Base-by-base conservation (phyloP, 371 early-diverging fungal genomes). In the Smittium culicis region DNA sequence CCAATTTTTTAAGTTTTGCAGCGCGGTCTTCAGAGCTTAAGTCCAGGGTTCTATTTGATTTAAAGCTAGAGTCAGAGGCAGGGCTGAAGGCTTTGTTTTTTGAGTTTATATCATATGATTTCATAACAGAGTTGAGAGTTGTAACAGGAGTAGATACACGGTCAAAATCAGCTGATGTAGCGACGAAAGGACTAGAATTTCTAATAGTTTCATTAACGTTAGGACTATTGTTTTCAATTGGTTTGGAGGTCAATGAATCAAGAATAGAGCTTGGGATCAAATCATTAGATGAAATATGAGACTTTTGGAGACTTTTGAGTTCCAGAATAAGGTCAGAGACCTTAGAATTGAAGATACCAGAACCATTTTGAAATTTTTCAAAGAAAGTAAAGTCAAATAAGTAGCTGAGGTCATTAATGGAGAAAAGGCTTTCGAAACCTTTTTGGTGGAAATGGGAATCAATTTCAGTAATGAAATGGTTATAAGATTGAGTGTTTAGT, bases 21-120 rank as follows among this genome's bases (percentile, higher is more conserved):
- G 71, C 69, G 1, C 76, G 69, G 29, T 75, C 76, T 34, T 75
- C 72, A 35, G n/a, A n/a, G n/a, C n/a, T n/a, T n/a, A n/a, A n/a
- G n/a, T n/a, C n/a, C n/a, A n/a, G n/a, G n/a, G n/a, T n/a, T n/a
- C n/a, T n/a, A n/a, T n/a, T n/a, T n/a, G n/a, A n/a, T n/a, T n/a
- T n/a, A n/a, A n/a, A n/a, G n/a, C n/a, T n/a, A n/a, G n/a, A n/a
- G n/a, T n/a, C n/a, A n/a, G n/a, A n/a, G n/a, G 45, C 45, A 20
- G 45, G 45, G 45, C 45, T 45, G n/a, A n/a, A n/a, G n/a, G n/a
- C n/a, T 34, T 1, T 74, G 71, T 62, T 74, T 70, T 5, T n/a
- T n/a, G n/a, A n/a, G n/a, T n/a, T n/a, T n/a, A n/a, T n/a, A n/a
- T n/a, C n/a, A n/a, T n/a, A n/a, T 71, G 73, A 55, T 69, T 65